A percentile compares a stretch with the other conserved stretches of the same genome.
These are phyloP conservation scores for Globisporangium spiculum DNA, from an alignment of 352 stramenopile species.

Conservation along the genomic window DNA sequence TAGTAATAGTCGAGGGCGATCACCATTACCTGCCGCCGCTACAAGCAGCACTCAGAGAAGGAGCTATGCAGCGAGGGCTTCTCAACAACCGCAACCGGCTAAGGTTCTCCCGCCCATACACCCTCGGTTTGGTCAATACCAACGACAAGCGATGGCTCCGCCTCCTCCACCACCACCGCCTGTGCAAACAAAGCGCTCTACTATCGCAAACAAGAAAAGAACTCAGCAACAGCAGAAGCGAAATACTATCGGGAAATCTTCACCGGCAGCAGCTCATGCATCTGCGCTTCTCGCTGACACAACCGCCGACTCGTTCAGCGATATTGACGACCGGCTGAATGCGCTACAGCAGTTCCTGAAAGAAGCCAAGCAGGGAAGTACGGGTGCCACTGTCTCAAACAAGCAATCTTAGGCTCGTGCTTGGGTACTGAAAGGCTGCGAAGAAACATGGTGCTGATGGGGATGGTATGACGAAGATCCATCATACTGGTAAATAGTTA, in stretches of 20 bases:
- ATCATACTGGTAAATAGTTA: slow-evolving; percentile 9
- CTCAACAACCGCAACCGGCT: neutral
- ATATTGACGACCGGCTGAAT: slow-evolving; percentile 83
- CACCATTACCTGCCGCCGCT: slow-evolving; percentile 20
- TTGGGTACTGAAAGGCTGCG: neutral
- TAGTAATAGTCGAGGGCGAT: slow-evolving; percentile 24
- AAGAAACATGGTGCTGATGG: neutral
- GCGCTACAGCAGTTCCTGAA: slow-evolving; percentile 81
- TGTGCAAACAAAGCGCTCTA: slow-evolving; percentile 8
- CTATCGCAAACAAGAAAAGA: neutral
- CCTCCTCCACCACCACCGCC: neutral
- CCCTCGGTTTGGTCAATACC: slow-evolving; percentile 2
- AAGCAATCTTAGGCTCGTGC: neutral
- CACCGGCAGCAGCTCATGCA: neutral
- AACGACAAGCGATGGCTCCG: neutral
- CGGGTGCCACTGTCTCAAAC: neutral
- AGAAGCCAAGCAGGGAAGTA: slow-evolving; percentile 63
- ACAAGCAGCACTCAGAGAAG: neutral
- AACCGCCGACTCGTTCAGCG: slow-evolving; percentile 74
- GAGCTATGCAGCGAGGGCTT: neutral
- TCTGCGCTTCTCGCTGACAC: slow-evolving; percentile 50
- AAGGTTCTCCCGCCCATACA: slow-evolving; percentile 4
- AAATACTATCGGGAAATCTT: neutral
- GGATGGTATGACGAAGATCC: neutral
- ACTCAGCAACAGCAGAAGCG: neutral